Conservation (phyloP, 2,329 filamentous ascomycete species). For the Fusarium sp. region DNA sequence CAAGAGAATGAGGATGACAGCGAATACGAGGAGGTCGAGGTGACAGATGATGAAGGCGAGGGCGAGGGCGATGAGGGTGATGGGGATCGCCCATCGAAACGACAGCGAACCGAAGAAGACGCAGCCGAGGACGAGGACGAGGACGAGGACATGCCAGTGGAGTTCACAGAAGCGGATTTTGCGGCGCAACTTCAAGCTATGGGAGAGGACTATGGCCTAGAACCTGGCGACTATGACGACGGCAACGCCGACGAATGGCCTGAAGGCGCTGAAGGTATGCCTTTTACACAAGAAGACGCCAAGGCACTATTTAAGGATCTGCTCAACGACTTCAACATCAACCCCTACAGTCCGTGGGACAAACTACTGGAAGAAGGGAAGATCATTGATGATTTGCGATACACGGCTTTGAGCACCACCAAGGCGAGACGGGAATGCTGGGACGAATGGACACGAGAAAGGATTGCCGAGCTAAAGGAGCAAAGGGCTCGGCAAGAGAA, state of each 20-base stretch:
- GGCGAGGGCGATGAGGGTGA: slow-evolving; percentile 48
- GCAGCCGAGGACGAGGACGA: slow-evolving; percentile 60
- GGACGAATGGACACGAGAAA: slow-evolving; percentile 83
- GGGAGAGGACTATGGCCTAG: slow-evolving; percentile 84
- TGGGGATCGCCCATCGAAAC: slow-evolving; percentile 68
- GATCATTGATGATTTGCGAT: slow-evolving; percentile 86
- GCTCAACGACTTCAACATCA: slow-evolving; percentile 83
- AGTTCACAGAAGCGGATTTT: slow-evolving; percentile 95
- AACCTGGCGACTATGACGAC: slow-evolving; percentile 80
- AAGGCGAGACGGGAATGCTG: slow-evolving; percentile 84
- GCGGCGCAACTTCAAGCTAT: slow-evolving; percentile 91
- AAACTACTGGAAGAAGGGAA: slow-evolving; percentile 84
- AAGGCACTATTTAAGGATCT: slow-evolving; percentile 84
- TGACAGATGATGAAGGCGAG: slow-evolving; percentile 64
- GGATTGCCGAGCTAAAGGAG: slow-evolving; percentile 78
- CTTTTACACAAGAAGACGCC: slow-evolving; percentile 80
- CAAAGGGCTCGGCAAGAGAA: slow-evolving; percentile 80
- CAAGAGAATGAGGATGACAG: slow-evolving; percentile 59
- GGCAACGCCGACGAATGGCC: slow-evolving; percentile 70
- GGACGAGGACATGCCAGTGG: slow-evolving; percentile 66
- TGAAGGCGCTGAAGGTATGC: slow-evolving; percentile 76
- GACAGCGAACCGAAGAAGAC: slow-evolving; percentile 72
- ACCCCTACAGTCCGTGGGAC: slow-evolving; percentile 92
- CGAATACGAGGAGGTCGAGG: slow-evolving; percentile 79
- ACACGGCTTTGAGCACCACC: slow-evolving; percentile 85